A percentile compares a stretch with the other conserved stretches of the same genome.
These are phyloP conservation scores for Aureobasidium sp. DNA, from an alignment of 2,329 filamentous ascomycete genomes.

Conservation along the genomic window DNA sequence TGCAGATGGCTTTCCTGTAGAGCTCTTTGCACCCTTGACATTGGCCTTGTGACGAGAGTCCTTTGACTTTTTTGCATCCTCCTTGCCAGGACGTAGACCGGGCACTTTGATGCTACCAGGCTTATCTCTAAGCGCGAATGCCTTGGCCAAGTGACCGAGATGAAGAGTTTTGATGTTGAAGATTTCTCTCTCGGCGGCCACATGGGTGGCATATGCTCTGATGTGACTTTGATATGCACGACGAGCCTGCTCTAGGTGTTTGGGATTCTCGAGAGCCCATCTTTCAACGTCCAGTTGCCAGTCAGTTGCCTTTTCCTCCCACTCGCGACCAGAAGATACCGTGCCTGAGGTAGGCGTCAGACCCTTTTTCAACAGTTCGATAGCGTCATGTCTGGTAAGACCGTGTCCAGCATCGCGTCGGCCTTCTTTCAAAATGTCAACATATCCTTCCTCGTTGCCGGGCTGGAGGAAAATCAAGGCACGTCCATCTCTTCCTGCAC, in stretches of 20 bases:
- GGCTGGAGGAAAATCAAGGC: constrained; percentile 86
- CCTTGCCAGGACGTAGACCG: constrained; percentile 43
- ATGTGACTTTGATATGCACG: constrained; percentile 88
- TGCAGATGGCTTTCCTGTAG: constrained; percentile 25
- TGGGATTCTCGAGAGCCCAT: constrained; percentile 57
- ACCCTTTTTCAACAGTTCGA: constrained; percentile 61
- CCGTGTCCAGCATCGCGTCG: constrained; percentile 58
- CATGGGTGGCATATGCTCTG: constrained; percentile 89
- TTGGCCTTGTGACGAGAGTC: constrained; percentile 33
- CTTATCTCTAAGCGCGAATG: constrained; percentile 81
- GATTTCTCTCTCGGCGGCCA: constrained; percentile 72
- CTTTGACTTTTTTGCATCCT: constrained; percentile 42
- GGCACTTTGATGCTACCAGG: constrained; percentile 67
- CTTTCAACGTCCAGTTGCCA: constrained; percentile 60
- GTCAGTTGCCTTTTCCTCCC: constrained; percentile 61
- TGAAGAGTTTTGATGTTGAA: constrained; percentile 92
- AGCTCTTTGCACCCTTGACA: constrained; percentile 24
- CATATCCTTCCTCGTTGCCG: constrained; percentile 86
- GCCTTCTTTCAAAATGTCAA: constrained; percentile 66
- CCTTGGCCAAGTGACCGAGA: constrained; percentile 87
- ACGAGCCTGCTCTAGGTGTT: constrained; percentile 71
- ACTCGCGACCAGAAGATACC: constrained; percentile 39
- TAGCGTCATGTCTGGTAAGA: constrained; percentile 54
- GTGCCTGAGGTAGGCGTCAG: constrained; percentile 37
- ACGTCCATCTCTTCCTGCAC: constrained; percentile 80